A percentile compares a stretch with the other conserved stretches of the same genome.
These are phyloP conservation scores for Nemophila menziesii DNA, from an alignment of 257 asterid species.

Conservation along the genomic window DNA sequence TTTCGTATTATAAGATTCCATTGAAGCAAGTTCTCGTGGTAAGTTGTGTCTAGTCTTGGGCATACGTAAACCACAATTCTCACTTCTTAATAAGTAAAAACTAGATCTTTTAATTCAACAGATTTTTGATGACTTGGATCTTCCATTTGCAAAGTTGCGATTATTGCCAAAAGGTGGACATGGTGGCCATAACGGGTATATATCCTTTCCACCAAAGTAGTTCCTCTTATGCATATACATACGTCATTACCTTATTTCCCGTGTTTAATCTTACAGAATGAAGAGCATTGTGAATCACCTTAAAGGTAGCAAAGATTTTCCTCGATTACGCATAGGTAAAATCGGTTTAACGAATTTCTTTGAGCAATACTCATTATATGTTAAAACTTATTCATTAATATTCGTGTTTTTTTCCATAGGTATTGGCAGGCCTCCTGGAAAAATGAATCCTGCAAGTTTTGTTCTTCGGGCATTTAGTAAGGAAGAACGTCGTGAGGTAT, in stretches of 20 bases:
- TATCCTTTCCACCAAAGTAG: constrained; percentile 8
- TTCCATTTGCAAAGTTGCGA: constrained; percentile 80
- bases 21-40: constrained; percentile 90
- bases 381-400: constrained; percentile 2
- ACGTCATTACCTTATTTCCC: neutral
- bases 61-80: neutral
- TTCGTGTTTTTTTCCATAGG: constrained; percentile 26
- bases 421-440: constrained; percentile 93
- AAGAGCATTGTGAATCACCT: constrained; percentile 69
- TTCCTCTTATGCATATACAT: constrained; percentile 5
- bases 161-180: constrained; percentile 97
- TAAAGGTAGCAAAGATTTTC: constrained; percentile 73
- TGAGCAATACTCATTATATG: neutral
- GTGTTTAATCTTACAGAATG: constrained; percentile 49
- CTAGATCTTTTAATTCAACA: constrained; percentile 16
- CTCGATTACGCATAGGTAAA: constrained; percentile 81
- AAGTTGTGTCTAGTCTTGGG: constrained; percentile 13
- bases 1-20: constrained; percentile 89
- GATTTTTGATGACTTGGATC: constrained; percentile 91
- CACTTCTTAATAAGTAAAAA: neutral
- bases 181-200: constrained; percentile 95
- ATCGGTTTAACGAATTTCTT: constrained; percentile 3
- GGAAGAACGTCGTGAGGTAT: constrained; percentile 80
- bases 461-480: constrained; percentile 75
- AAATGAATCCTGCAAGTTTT: constrained; percentile 63